Conservation (phyloP, 2,329 filamentous ascomycete genomes). For the Colletotrichum orbiculare region DNA sequence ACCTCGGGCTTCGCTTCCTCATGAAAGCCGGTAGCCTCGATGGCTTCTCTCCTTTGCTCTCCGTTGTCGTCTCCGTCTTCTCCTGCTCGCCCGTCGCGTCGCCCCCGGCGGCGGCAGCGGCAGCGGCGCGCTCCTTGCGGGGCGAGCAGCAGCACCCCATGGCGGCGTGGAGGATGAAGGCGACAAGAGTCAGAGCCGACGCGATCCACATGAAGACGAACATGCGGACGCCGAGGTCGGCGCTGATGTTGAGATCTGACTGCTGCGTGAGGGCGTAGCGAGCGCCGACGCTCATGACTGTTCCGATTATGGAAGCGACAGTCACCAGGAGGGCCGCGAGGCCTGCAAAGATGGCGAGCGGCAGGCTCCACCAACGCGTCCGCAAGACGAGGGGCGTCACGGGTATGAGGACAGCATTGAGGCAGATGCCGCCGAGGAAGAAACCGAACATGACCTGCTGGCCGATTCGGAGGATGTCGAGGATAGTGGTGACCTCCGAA, state of each 20-base stretch:
- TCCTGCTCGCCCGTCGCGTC: conserved; percentile 13
- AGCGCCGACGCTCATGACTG: conserved; percentile 86
- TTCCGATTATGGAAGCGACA: conserved; percentile 79
- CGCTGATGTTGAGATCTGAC: conserved; percentile 80
- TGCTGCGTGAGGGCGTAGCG: conserved; percentile 78
- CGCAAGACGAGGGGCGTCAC: conserved; percentile 66
- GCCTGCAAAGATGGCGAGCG: conserved; percentile 75
- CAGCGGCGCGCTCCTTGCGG: conserved; percentile 16
- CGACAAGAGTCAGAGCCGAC: conserved; percentile 72
- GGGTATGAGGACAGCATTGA: conserved; percentile 80
- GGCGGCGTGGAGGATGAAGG: conserved; percentile 78
- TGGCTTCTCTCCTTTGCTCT: conserved; percentile 24
- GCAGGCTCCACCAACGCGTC: conserved; percentile 71
- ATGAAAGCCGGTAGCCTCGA: conserved; percentile 34
- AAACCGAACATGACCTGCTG: conserved; percentile 91
- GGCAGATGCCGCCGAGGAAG: conserved; percentile 77
- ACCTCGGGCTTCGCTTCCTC: conserved; percentile 35
- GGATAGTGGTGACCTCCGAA: conserved; percentile 75
- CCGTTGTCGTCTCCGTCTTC: conserved; percentile 28
- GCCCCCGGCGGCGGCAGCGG: background rate
- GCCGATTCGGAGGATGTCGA: conserved; percentile 78
- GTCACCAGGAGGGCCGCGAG: conserved; percentile 74
- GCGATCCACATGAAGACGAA: conserved; percentile 92
- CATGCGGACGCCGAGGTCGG: conserved; percentile 77
- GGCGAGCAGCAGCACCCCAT: conserved; percentile 79